These are phyloP conservation scores for Phytophthora crassamura DNA, from an alignment of 352 stramenopile genomes.

Conservation along the genomic window DNA sequence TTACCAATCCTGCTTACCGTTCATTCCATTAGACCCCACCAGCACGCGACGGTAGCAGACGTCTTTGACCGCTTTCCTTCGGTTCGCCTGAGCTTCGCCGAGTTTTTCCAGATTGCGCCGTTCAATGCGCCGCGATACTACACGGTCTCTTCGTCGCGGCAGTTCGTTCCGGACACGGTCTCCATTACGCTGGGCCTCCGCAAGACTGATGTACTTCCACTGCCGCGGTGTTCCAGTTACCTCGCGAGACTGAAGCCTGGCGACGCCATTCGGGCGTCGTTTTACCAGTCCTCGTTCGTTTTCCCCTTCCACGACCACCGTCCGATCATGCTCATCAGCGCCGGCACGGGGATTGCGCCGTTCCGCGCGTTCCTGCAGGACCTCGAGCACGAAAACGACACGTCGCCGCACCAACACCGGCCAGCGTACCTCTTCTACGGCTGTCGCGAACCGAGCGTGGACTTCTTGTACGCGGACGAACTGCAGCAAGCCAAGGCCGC, in stretches of 20 bases:
- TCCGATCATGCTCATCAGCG: slow-evolving; percentile 80
- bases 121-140: slow-evolving; percentile 79
- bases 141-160: slow-evolving; percentile 82
- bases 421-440: slow-evolving; percentile 82
- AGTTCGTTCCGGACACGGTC: slow-evolving; percentile 56
- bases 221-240: slow-evolving; percentile 82
- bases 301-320: slow-evolving; percentile 67
- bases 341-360: slow-evolving; percentile 82
- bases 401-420: slow-evolving; percentile 30
- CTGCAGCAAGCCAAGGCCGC: slow-evolving; percentile 46
- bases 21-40: slow-evolving; percentile 26
- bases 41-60: slow-evolving; percentile 63
- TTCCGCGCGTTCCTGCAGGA: slow-evolving; percentile 86
- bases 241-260: slow-evolving; percentile 55
- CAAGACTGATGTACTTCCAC: slow-evolving; percentile 52
- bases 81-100: slow-evolving; percentile 61
- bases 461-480: slow-evolving; percentile 80
- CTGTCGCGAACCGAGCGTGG: slow-evolving; percentile 59
- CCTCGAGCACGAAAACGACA: slow-evolving; percentile 61
- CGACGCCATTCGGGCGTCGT: slow-evolving; percentile 63
- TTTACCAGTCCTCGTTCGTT: slow-evolving; percentile 80
- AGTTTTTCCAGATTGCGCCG: slow-evolving; percentile 76
- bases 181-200: slow-evolving; percentile 81
- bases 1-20: neutral
- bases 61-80: slow-evolving; percentile 77